Percentiles rank a stretch among this genome's conserved stretches.
phyloP scores from a whole-genome alignment of 495 filamentous ascomycete genomes.

The Lophiostoma macrostomum region DNA sequence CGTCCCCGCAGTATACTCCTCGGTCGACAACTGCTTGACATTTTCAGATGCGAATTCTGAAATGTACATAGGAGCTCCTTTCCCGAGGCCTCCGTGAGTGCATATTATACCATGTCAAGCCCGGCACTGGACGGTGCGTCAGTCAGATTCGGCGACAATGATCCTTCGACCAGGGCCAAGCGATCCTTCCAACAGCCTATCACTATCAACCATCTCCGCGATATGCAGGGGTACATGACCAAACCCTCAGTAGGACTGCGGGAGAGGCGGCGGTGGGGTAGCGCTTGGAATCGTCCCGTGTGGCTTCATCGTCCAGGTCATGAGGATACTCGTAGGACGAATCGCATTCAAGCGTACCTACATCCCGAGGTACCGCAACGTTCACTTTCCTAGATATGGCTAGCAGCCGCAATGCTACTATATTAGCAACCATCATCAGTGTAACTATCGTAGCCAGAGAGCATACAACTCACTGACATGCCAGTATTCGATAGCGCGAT shows the following conservation, averaged over 20 bases:
- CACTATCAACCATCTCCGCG: neutral
- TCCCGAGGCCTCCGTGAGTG: neutral
- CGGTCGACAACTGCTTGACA: neutral
- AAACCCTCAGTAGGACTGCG: constrained; percentile 1
- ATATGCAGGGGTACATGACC: constrained; percentile 7
- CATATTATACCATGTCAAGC: constrained; percentile 1
- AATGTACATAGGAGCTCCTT: neutral
- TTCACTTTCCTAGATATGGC: neutral
- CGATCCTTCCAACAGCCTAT: neutral
- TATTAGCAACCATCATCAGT: too few relatives aligned
- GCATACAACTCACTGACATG: too few relatives aligned
- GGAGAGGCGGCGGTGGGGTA: neutral
- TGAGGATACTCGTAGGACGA: constrained; percentile 13
- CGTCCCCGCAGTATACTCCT: neutral
- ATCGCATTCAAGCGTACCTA: constrained; percentile 7
- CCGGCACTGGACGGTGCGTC: too few relatives aligned
- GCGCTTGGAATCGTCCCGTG: neutral
- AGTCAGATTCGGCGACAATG: neutral
- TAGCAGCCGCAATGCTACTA: neutral
- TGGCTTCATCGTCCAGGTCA: neutral
- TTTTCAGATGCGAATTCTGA: neutral
- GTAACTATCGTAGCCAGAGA: too few relatives aligned
- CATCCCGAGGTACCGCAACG: neutral
- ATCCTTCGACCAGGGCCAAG: neutral
- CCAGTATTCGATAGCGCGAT: neutral